These are phyloP conservation scores for Funneliformis caledonium DNA, from an alignment of 371 early-diverging fungal genomes.

Conservation along the genomic window DNA sequence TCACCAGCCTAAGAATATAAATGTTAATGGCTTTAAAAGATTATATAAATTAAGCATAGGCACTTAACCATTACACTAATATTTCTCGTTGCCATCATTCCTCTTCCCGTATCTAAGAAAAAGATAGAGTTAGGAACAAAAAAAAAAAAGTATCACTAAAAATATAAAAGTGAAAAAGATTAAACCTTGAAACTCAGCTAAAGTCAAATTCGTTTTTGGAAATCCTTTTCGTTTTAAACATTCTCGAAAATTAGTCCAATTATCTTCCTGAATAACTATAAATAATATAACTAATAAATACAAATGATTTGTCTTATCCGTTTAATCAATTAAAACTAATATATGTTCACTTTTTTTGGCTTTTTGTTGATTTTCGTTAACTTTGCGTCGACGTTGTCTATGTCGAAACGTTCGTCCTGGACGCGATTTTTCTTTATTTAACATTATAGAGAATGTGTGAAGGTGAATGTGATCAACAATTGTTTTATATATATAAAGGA, in stretches of 20 bases:
- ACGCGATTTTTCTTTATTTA: not conserved
- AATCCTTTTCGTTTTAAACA: conserved; percentile 31
- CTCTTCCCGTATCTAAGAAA: conserved; percentile 20
- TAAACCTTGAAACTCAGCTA: conserved; percentile 20
- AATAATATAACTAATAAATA: not conserved
- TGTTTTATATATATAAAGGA: too few relatives aligned
- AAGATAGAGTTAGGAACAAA: not conserved
- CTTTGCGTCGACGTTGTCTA: not conserved
- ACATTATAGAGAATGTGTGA: not conserved
- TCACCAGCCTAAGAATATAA: conserved; percentile 9
- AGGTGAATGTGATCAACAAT: too few relatives aligned
- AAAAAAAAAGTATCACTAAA: not conserved
- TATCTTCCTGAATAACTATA: conserved; percentile 8
- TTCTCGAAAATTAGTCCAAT: conserved; percentile 21
- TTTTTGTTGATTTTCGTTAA: not conserved
- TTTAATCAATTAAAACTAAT: not conserved
- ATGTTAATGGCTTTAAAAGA: too few relatives aligned
- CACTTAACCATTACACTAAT: conserved; percentile 5
- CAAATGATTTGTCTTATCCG: not conserved
- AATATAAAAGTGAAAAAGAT: not conserved
- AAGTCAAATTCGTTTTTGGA: conserved; percentile 29
- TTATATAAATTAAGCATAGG: not conserved
- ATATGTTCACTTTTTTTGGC: not conserved
- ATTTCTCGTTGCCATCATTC: conserved; percentile 33
- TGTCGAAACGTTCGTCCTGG: not conserved